These are phyloP conservation scores for Cordyceps cateniannulata DNA, from an alignment of 2,329 filamentous ascomycete genomes.

Conservation along the genomic window DNA sequence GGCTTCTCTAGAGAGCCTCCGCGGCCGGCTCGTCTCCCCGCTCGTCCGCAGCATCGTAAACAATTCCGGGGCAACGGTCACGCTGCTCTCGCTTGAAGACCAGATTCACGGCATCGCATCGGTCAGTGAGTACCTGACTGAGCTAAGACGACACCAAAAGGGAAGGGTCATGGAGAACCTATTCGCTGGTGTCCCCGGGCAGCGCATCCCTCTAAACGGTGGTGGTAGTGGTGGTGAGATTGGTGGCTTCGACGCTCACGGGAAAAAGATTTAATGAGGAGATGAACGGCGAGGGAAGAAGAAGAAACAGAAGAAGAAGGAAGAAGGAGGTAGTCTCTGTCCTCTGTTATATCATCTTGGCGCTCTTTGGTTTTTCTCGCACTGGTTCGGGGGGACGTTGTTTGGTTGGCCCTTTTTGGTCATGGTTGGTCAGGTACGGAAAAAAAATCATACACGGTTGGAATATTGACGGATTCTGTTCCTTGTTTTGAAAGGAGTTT, in stretches of 20 bases:
- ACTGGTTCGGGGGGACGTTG: no score
- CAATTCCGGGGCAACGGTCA: constrained; percentile 51
- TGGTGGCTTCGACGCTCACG: background rate
- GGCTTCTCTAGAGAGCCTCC: constrained; percentile 76
- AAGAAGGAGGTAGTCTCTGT: background rate
- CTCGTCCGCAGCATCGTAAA: constrained; percentile 56
- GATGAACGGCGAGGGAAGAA: background rate
- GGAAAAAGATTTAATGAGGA: background rate
- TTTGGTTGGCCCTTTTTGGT: no score
- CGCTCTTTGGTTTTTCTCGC: no score
- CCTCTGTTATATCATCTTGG: background rate
- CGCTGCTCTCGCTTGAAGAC: constrained; percentile 62
- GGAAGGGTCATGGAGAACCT: constrained; percentile 74
- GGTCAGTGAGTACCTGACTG: constrained; percentile 71
- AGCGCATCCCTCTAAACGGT: background rate
- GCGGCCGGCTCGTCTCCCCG: constrained; percentile 77
- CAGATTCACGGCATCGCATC: constrained; percentile 79
- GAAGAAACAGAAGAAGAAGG: no score
- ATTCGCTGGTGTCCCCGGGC: constrained; percentile 46
- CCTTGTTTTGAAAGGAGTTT: background rate
- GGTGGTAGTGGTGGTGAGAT: background rate
- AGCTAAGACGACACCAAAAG: constrained; percentile 73
- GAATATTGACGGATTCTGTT: background rate
- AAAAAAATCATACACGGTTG: no score
- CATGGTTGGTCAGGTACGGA: no score